Percentiles rank a stretch among this genome's conserved stretches.
These are phyloP conservation scores for Posidonia oceanica DNA, from an alignment of 116 monocot genomes.

Conservation along the genomic window DNA sequence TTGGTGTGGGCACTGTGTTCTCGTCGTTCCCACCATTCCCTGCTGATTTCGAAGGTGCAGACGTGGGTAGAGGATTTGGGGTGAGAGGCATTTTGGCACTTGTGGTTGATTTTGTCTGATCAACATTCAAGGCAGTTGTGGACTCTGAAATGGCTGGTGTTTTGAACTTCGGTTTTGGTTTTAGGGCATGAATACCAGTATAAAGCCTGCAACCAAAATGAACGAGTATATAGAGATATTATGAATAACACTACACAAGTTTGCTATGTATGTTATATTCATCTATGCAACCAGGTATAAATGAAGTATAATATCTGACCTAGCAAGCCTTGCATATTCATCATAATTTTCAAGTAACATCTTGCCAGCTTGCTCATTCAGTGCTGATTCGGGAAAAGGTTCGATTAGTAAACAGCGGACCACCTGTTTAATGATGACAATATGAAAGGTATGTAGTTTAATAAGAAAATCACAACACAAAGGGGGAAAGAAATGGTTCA, in stretches of 20 bases:
- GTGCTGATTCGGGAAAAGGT: constrained; percentile 71
- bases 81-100: background rate
- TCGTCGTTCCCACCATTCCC: constrained; percentile 9
- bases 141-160: constrained; percentile 17
- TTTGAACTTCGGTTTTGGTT: constrained; percentile 34
- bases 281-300: too few relatives aligned
- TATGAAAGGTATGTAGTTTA: background rate
- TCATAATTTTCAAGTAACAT: constrained; percentile 67
- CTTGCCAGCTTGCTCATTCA: constrained; percentile 73
- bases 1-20: constrained; percentile 5
- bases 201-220: constrained; percentile 29
- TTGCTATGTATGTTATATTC: background rate
- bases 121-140: constrained; percentile 25
- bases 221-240: background rate
- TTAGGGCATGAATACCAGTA: constrained; percentile 58
- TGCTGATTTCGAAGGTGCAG: background rate
- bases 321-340: constrained; percentile 61
- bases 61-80: background rate
- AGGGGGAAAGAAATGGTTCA: too few relatives aligned
- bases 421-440: constrained; percentile 18
- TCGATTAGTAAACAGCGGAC: constrained; percentile 63
- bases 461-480: background rate
- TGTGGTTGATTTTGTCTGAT: constrained; percentile 12
- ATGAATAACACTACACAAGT: background rate
- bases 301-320: constrained; percentile 12